A percentile compares a stretch with the other conserved stretches of the same genome.
Conservation (phyloP, 2,329 filamentous ascomycete genomes). For the Bimuria novae-zelandiae region DNA sequence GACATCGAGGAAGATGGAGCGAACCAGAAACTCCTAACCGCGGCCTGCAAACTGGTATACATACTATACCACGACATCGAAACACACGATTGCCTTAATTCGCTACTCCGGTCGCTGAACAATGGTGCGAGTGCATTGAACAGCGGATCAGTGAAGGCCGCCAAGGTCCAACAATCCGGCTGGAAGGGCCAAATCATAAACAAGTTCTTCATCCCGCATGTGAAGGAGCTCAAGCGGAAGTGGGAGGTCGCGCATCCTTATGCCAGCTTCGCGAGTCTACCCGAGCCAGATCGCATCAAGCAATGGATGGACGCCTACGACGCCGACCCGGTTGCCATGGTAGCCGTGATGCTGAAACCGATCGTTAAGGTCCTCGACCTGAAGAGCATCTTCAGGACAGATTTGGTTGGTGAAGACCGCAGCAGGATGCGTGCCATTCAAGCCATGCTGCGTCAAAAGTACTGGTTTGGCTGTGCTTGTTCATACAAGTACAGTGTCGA, state of each 20-base stretch:
- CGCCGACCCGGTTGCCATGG: conserved; percentile 4
- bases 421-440: conserved; percentile 7
- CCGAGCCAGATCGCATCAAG: not conserved
- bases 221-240: conserved; percentile 7
- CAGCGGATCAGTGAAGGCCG: not conserved
- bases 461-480: conserved; percentile 9
- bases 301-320: conserved; percentile 10
- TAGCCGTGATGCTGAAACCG: conserved; percentile 6
- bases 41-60: conserved; percentile 8
- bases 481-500: conserved; percentile 2
- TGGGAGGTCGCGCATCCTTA: conserved; percentile 9
- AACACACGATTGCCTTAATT: not conserved
- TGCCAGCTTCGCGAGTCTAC: not conserved
- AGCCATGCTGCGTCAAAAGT: conserved; percentile 10
- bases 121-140: not conserved
- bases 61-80: conserved; percentile 9
- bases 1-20: not conserved
- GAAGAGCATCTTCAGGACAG: not conserved
- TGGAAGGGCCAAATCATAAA: conserved; percentile 10
- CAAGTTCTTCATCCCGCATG: conserved; percentile 6
- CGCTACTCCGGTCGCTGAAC: not conserved
- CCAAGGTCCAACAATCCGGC: not conserved
- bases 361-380: conserved; percentile 5
- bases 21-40: not conserved
- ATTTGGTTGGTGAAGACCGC: not conserved